Conservation (phyloP, 2,329 filamentous ascomycete genomes). For the Cytospora mali region DNA sequence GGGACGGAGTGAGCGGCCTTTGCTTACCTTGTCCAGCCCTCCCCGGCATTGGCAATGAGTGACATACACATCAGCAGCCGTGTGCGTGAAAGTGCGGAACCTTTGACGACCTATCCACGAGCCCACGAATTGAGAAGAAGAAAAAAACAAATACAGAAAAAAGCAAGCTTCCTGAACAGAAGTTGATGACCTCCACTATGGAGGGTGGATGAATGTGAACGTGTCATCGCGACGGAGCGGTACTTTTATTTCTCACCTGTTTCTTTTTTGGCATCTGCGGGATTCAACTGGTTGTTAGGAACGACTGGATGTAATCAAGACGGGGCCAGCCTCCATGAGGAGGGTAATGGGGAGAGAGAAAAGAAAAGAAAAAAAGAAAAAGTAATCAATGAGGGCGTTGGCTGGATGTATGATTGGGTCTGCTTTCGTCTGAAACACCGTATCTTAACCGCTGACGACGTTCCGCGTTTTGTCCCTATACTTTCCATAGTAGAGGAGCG, state of each 20-base stretch:
- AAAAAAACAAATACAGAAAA: conserved; percentile 2
- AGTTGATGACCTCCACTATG: neutral
- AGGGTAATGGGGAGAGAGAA: no score
- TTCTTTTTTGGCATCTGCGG: neutral
- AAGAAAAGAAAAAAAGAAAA: neutral
- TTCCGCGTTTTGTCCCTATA: neutral
- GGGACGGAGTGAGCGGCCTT: neutral
- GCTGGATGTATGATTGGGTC: neutral
- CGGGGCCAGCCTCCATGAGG: neutral
- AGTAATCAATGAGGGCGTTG: neutral
- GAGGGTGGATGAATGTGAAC: neutral
- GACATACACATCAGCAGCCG: neutral
- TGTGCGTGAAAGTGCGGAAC: conserved; percentile 2
- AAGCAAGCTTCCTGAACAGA: conserved; percentile 3
- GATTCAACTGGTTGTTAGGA: neutral
- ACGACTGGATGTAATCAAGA: neutral
- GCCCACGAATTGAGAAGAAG: neutral
- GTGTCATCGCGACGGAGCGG: neutral
- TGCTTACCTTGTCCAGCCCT: neutral
- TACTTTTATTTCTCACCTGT: neutral
- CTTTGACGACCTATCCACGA: conserved; percentile 11
- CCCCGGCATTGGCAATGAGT: no score
- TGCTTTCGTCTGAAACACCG: neutral
- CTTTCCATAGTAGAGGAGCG: neutral
- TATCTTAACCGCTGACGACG: neutral